Percentiles rank a stretch among this genome's conserved stretches.
phyloP scores from a whole-genome alignment of 148 eudicot species.

The Gaultheria prostrata region DNA sequence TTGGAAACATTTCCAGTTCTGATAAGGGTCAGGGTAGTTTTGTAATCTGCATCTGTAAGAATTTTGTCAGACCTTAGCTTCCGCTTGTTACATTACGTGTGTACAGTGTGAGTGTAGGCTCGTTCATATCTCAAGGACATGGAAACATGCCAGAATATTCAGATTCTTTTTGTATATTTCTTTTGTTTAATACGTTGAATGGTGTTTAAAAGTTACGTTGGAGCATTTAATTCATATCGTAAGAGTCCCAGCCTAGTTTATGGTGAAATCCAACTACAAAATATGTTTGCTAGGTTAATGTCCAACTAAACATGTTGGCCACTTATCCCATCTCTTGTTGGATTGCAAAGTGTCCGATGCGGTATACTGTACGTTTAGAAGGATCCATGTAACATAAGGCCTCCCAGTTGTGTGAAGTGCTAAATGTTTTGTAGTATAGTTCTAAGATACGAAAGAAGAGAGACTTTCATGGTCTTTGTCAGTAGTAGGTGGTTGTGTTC shows the following conservation, averaged over 20 bases:
- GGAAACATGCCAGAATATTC: background rate
- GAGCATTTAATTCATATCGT: background rate
- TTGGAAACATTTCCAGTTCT: background rate
- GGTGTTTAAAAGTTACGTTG: background rate
- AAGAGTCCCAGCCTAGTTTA: background rate
- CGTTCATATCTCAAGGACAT: background rate
- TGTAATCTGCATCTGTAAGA: background rate
- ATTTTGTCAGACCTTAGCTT: background rate
- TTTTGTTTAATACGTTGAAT: background rate
- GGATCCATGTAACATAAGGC: background rate
- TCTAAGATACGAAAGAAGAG: background rate
- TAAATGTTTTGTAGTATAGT: background rate
- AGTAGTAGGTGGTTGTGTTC: background rate
- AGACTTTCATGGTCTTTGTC: background rate
- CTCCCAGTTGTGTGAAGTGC: background rate
- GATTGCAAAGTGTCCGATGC: background rate
- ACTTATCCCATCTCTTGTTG: background rate
- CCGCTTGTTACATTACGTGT: background rate
- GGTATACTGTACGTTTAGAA: background rate
- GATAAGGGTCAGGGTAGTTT: constrained; percentile 13
- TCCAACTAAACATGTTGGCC: background rate
- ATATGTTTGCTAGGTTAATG: background rate
- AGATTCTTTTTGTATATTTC: background rate
- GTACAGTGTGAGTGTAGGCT: background rate
- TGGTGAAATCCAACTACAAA: background rate